Base-by-base conservation (phyloP, 106 monocot species). In the Allium fistulosum region DNA sequence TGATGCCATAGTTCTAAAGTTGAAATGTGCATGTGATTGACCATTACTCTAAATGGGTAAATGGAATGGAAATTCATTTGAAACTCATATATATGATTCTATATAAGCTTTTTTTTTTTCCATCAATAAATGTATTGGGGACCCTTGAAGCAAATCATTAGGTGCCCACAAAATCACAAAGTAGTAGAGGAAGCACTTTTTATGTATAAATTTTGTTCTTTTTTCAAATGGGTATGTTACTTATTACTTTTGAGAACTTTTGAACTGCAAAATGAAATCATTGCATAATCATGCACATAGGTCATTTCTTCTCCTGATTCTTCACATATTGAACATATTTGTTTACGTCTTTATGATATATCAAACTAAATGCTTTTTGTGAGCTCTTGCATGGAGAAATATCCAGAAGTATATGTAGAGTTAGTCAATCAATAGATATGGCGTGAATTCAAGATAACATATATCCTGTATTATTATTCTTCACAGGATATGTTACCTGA, bases 211-310 rank as follows among this genome's bases (percentile, higher is more conserved):
- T 62, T 17, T 11, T 14, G 28, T 46, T 77, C 14, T 72, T 61
- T 68, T 62, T 73, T 76, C 65, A 62, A 69, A 16, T 58, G 67
- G 71, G 65, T 66, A 59, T 68, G 26, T 8, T 50, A 59, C 46
- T 56, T 27, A 51, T 18, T 37, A 37, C 37, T 37, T 37, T 37
- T 37, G 37, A 37, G 22, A 37, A 37, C 37, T 37, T 37, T 37
- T 2, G 37, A 37, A 37, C 37, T 37, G 37, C 37, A 37, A 14
- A 58, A 65, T 22, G 66, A 49, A 70, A 85, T 80, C 65, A 92
- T 82, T 85, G 73, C 79, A 84, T 68, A 70, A 84, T 87, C 73
- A 85, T 88, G 73, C 65, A 71, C 68, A 57, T 53, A 26, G 50
- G 65, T 12, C 15, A 65, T 37, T 62, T 77, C 71, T 61, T 67